Conservation (phyloP, 371 early-diverging fungal genomes). For the Apophysomyces trapeziformis region DNA sequence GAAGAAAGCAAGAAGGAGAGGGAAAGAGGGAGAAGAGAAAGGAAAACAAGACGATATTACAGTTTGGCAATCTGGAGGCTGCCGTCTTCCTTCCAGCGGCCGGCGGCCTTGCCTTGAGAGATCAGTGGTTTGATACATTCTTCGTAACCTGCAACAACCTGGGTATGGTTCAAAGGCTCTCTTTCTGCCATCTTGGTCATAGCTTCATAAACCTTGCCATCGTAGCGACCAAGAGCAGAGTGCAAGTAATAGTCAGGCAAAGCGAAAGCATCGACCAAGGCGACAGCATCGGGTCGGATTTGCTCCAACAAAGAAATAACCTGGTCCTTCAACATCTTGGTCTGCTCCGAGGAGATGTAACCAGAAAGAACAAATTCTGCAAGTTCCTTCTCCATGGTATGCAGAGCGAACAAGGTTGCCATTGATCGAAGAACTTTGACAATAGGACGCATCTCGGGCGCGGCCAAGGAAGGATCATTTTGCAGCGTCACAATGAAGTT, state of each 20-base stretch:
- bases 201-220: slow-evolving; percentile 78
- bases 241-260: slow-evolving; percentile 78
- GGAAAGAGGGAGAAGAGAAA: neutral
- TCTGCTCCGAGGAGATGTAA: slow-evolving; percentile 53
- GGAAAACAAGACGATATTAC: slow-evolving; percentile 10
- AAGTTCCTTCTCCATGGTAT: slow-evolving; percentile 68
- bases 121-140: slow-evolving; percentile 60
- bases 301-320: slow-evolving; percentile 57
- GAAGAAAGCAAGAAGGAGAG: neutral
- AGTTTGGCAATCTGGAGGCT: slow-evolving; percentile 18
- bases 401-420: slow-evolving; percentile 62
- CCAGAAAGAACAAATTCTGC: slow-evolving; percentile 67
- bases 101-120: slow-evolving; percentile 24
- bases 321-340: slow-evolving; percentile 48
- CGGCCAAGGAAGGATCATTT: slow-evolving; percentile 32
- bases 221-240: slow-evolving; percentile 76
- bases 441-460: slow-evolving; percentile 37
- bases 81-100: slow-evolving; percentile 24
- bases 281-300: slow-evolving; percentile 73
- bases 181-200: slow-evolving; percentile 70
- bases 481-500: slow-evolving; percentile 60
- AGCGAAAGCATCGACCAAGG: slow-evolving; percentile 79
- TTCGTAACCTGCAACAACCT: slow-evolving; percentile 62
- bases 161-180: slow-evolving; percentile 70
- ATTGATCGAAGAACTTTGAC: slow-evolving; percentile 50